Evolutionary conservation across 495 filamentous ascomycete genomes (phyloP).

Genomic region (Penicillium longicatenatum): DNA sequence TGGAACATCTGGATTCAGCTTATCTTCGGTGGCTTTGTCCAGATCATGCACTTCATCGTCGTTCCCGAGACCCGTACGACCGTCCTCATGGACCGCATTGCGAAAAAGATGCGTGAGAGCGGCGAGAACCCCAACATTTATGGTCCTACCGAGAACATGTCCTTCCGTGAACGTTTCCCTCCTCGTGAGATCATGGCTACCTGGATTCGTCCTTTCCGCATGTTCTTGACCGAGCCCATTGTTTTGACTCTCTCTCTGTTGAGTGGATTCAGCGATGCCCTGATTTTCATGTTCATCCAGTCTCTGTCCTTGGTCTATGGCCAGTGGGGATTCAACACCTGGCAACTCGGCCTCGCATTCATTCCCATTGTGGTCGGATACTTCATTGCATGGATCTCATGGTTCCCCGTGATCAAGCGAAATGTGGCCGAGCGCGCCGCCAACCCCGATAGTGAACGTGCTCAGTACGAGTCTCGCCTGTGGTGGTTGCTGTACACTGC

Average conservation of each 20-base stretch:
- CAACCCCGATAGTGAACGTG: constrained; percentile 54
- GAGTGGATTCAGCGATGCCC: constrained; percentile 63
- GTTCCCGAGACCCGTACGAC: constrained; percentile 62
- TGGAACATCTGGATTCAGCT: constrained; percentile 85
- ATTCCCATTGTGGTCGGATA: constrained; percentile 62
- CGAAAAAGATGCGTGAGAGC: constrained; percentile 53
- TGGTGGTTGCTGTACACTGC: constrained; percentile 60
- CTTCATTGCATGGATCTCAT: constrained; percentile 56
- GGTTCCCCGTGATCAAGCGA: constrained; percentile 55
- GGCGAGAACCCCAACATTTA: constrained; percentile 59
- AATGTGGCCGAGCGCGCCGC: constrained; percentile 49
- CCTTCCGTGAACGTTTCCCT: constrained; percentile 60
- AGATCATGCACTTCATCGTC: constrained; percentile 63
- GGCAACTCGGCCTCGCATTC: constrained; percentile 57
- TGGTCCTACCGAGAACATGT: constrained; percentile 63
- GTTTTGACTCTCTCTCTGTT: constrained; percentile 59
- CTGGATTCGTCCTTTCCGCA: constrained; percentile 61
- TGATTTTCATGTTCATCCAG: constrained; percentile 70
- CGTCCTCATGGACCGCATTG: constrained; percentile 61
- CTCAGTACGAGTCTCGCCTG: constrained; percentile 63
- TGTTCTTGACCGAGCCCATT: constrained; percentile 64
- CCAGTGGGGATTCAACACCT: constrained; percentile 58
- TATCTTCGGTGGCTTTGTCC: constrained; percentile 68
- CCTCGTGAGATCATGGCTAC: constrained; percentile 55
- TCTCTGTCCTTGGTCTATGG: constrained; percentile 59